phyloP scores from a whole-genome alignment of 1,284 basidiomycete species.

The Sporisorium graminicola region DNA sequence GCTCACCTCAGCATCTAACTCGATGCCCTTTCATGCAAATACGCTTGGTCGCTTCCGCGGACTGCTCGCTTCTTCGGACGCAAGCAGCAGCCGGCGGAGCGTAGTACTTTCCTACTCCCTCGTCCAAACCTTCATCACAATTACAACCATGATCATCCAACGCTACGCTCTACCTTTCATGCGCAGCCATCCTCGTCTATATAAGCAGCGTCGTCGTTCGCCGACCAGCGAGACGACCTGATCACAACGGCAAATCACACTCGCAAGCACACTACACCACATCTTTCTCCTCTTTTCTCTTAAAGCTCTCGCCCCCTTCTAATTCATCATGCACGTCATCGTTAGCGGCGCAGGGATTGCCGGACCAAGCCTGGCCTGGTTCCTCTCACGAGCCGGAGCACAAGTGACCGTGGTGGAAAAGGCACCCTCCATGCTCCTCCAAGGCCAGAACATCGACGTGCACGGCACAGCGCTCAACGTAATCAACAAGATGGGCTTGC shows the following conservation, averaged over 20 bases:
- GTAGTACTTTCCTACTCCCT: background rate
- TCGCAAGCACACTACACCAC: background rate
- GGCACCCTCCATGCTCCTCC: constrained; percentile 46
- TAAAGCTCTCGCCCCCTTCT: background rate
- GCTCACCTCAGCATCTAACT: no score
- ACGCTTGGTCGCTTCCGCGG: no score
- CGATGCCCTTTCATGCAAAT: no score
- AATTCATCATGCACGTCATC: constrained; percentile 51
- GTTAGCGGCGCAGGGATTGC: constrained; percentile 70
- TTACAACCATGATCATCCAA: background rate
- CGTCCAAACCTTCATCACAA: no score
- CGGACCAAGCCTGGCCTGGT: constrained; percentile 67
- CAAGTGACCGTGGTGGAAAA: constrained; percentile 69
- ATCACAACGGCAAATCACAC: background rate
- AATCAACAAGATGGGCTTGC: constrained; percentile 66
- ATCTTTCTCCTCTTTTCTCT: background rate
- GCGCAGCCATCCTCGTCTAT: background rate
- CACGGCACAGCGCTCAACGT: constrained; percentile 59
- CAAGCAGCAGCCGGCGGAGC: background rate
- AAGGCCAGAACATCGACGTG: constrained; percentile 70
- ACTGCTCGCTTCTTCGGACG: no score
- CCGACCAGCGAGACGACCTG: background rate
- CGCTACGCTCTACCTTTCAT: background rate
- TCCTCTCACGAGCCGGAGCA: constrained; percentile 57
- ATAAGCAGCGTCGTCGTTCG: background rate